Evolutionary conservation across 192 early-diverging fungal species (phyloP).

Genomic region (Entomortierella beljakovae): DNA sequence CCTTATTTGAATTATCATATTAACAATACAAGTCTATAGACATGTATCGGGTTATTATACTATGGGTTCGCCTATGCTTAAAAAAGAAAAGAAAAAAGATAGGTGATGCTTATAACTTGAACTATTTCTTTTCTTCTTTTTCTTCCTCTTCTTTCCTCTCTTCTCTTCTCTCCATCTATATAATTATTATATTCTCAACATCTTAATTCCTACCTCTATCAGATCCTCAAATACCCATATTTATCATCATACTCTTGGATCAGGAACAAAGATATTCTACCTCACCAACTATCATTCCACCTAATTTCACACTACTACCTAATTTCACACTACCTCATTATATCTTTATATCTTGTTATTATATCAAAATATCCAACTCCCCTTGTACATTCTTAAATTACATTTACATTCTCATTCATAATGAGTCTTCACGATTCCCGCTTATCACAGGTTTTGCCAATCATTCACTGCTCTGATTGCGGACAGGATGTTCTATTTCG

Average conservation of each 20-base stretch:
- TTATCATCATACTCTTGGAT: too few species aligned
- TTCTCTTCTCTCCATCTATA: neutral
- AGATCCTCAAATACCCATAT: neutral
- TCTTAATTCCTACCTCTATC: neutral
- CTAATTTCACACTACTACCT: too few species aligned
- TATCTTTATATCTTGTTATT: too few species aligned
- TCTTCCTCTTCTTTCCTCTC: neutral
- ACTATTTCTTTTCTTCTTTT: constrained; percentile 5
- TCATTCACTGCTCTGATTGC: constrained; percentile 68
- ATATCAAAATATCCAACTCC: neutral
- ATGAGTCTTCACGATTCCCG: constrained; percentile 52
- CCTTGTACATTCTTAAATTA: neutral
- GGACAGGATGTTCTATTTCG: constrained; percentile 64
- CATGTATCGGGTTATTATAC: too few species aligned
- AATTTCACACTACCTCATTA: too few species aligned
- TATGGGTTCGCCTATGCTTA: too few species aligned
- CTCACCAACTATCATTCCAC: too few species aligned
- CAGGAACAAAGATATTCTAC: too few species aligned
- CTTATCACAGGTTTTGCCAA: constrained; percentile 64
- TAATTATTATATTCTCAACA: neutral
- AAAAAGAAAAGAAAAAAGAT: neutral
- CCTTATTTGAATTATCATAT: too few species aligned
- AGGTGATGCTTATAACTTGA: neutral
- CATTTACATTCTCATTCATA: neutral
- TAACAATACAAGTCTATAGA: too few species aligned